These are phyloP conservation scores for Cladorrhinum samala DNA, from an alignment of 495 filamentous ascomycete genomes.

Conservation along the genomic window DNA sequence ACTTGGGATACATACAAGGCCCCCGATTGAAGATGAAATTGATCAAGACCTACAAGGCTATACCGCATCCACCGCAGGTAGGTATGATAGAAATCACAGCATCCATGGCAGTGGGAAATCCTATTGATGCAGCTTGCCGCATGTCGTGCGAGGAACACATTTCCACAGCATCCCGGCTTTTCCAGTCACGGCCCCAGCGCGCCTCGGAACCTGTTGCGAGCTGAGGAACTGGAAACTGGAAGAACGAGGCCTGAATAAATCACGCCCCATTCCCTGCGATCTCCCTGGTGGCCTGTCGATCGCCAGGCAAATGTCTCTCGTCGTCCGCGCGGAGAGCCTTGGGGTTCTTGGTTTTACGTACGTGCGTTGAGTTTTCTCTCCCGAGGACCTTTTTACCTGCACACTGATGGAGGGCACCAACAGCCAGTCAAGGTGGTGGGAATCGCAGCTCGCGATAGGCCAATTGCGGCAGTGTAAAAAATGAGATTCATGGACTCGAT, in stretches of 20 bases:
- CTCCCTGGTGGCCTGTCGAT: not conserved
- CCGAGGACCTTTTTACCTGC: not conserved
- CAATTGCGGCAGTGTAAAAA: slow-evolving; percentile 9
- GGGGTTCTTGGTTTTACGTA: too few relatives aligned
- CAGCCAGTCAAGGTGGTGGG: not conserved
- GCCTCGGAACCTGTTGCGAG: too few relatives aligned
- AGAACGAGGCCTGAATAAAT: too few relatives aligned
- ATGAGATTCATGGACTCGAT: not conserved
- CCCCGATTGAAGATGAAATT: too few relatives aligned
- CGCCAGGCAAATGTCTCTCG: not conserved
- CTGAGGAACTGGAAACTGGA: too few relatives aligned
- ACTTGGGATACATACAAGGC: too few relatives aligned
- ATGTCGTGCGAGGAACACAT: not conserved
- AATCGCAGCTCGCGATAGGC: not conserved
- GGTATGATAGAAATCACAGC: not conserved
- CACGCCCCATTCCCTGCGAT: too few relatives aligned
- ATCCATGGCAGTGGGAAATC: not conserved
- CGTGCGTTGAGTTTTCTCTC: not conserved
- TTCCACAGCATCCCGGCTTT: not conserved
- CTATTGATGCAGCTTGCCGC: not conserved
- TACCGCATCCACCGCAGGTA: not conserved
- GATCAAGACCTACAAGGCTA: not conserved
- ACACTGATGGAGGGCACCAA: not conserved
- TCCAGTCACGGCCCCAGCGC: not conserved
- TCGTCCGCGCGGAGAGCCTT: too few relatives aligned